Evolutionary conservation across 441 rosid species (phyloP).

Genomic region (Populus hybrid): DNA sequence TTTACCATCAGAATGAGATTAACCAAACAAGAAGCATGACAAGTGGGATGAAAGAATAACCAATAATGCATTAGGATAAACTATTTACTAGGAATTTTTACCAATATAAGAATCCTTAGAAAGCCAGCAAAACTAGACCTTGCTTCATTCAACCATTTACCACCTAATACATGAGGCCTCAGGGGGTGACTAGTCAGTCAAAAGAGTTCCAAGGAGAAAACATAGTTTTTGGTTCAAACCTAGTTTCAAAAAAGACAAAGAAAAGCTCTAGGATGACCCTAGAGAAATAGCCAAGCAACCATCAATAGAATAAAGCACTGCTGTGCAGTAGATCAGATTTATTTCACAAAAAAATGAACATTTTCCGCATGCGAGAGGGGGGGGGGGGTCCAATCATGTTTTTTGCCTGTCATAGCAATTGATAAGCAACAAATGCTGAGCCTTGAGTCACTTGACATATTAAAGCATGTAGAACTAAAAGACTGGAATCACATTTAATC

Average conservation of each 20-base stretch:
- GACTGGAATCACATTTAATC: not conserved
- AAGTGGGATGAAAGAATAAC: not conserved
- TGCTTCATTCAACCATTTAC: not conserved
- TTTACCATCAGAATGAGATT: not conserved
- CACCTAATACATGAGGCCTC: not conserved
- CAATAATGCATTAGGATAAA: not conserved
- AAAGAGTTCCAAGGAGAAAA: not conserved
- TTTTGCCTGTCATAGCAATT: too few relatives aligned
- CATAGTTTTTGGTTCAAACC: not conserved
- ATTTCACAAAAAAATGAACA: not conserved
- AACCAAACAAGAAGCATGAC: not conserved
- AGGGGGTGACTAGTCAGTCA: not conserved
- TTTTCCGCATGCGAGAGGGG: too few relatives aligned
- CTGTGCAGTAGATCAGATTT: not conserved
- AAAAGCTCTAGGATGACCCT: not conserved
- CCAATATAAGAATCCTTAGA: not conserved
- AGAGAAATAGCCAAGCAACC: not conserved
- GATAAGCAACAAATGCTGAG: too few relatives aligned
- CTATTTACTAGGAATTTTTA: not conserved
- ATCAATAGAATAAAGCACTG: not conserved
- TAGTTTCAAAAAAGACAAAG: not conserved
- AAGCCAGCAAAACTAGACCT: not conserved
- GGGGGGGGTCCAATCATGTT: too few relatives aligned
- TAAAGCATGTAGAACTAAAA: slow-evolving; percentile 8
- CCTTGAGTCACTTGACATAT: not conserved